phyloP scores from a whole-genome alignment of 306 rosid species.

The Ormosia semicastrata region DNA sequence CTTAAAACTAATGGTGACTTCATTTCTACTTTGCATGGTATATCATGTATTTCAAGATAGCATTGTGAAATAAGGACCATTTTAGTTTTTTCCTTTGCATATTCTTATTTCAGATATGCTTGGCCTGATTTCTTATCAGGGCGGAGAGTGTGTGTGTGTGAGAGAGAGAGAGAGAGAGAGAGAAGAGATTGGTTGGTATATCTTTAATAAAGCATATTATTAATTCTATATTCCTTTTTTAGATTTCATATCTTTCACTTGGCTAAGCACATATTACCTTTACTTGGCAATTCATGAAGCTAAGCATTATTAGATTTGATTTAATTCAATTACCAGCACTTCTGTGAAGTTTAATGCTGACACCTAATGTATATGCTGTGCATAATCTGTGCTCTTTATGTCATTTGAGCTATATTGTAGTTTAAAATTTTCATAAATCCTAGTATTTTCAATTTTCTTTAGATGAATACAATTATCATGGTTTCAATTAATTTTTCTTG shows the following conservation, averaged over 20 bases:
- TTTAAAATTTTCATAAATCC: not conserved
- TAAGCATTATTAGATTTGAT: constrained; percentile 7
- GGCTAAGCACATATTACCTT: not conserved
- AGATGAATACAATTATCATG: not conserved
- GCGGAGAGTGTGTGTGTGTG: no score
- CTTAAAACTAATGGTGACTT: not conserved
- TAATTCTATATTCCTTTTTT: not conserved
- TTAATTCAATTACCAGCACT: not conserved
- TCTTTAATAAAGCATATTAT: not conserved
- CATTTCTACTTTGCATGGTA: not conserved
- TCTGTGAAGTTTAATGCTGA: not conserved
- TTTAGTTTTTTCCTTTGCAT: not conserved
- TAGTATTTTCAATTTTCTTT: not conserved
- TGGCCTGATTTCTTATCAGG: not conserved
- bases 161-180: not conserved
- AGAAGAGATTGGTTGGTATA: not conserved
- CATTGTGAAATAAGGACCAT: not conserved
- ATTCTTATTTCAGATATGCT: not conserved
- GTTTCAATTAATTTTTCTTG: not conserved
- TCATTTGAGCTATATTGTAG: not conserved
- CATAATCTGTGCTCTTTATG: not conserved
- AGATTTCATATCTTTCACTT: not conserved
- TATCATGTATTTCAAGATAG: not conserved
- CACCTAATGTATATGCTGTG: not conserved
- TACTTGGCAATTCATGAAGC: not conserved